Percentiles rank a stretch among this genome's conserved stretches.
phyloP scores from a whole-genome alignment of 257 asterid genomes.

The Mentha longifolia region DNA sequence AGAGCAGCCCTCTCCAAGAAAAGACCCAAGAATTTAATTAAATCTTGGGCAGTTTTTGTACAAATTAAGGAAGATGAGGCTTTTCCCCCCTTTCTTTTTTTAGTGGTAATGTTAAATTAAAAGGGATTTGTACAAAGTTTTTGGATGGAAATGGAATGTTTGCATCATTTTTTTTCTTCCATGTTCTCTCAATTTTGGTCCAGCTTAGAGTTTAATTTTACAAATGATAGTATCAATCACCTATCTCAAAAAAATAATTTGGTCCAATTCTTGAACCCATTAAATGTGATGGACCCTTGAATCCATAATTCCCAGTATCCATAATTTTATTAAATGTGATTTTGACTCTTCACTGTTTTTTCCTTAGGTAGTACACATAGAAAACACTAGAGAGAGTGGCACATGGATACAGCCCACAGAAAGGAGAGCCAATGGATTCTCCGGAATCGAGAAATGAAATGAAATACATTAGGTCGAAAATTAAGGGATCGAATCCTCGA shows the following conservation, averaged over 20 bases:
- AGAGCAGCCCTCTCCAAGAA: slow-evolving; percentile 66
- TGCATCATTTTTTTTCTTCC: slow-evolving; percentile 11
- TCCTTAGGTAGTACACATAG: slow-evolving; percentile 41
- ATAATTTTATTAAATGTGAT: slow-evolving; percentile 53
- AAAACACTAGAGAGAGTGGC: slow-evolving; percentile 44
- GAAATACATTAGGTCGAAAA: not conserved
- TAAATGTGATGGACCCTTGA: slow-evolving; percentile 56
- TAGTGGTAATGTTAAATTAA: slow-evolving; percentile 1
- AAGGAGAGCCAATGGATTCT: slow-evolving; percentile 4
- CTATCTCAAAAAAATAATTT: slow-evolving; percentile 5
- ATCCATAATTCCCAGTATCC: slow-evolving; percentile 53
- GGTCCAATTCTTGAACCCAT: slow-evolving; percentile 61
- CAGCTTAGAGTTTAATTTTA: slow-evolving; percentile 35
- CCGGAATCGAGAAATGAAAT: not conserved
- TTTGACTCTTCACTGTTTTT: slow-evolving; percentile 57
- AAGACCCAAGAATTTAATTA: slow-evolving; percentile 36
- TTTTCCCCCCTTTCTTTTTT: not conserved
- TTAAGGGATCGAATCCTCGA: not conserved
- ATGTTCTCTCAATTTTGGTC: slow-evolving; percentile 34
- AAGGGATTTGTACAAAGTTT: slow-evolving; percentile 34
- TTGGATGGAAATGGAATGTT: slow-evolving; percentile 25
- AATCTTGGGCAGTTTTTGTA: slow-evolving; percentile 56
- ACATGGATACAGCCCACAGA: slow-evolving; percentile 74
- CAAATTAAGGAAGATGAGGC: slow-evolving; percentile 50
- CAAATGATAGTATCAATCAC: slow-evolving; percentile 19